These are phyloP conservation scores for Diplodia scrobiculata DNA, from an alignment of 2,329 filamentous ascomycete genomes.

Conservation along the genomic window DNA sequence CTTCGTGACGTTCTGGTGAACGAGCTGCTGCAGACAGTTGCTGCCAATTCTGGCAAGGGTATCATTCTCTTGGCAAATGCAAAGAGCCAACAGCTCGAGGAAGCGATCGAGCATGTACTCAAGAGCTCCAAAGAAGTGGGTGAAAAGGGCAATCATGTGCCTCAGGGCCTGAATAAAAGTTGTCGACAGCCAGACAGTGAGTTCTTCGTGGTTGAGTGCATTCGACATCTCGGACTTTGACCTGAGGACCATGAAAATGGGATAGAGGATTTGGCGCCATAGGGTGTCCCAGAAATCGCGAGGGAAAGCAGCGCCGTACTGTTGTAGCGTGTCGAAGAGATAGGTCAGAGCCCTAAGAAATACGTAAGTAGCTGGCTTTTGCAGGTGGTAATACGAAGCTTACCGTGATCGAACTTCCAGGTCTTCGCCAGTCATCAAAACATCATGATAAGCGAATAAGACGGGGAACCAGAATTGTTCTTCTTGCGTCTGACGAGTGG, in stretches of 20 bases:
- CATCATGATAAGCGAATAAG: constrained; percentile 96
- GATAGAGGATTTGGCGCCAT: constrained; percentile 94
- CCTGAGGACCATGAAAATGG: constrained; percentile 96
- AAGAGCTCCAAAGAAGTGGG: constrained; percentile 93
- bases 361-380: neutral
- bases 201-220: constrained; percentile 90
- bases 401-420: constrained; percentile 81
- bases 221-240: constrained; percentile 97
- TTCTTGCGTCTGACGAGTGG: constrained; percentile 82
- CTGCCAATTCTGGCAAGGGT: constrained; percentile 97
- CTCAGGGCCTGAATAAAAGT: constrained; percentile 98
- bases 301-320: constrained; percentile 88
- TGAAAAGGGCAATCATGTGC: constrained; percentile 98
- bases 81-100: constrained; percentile 87
- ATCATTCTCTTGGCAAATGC: constrained; percentile 98
- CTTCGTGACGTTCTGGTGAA: constrained; percentile 93
- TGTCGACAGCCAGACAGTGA: constrained; percentile 97
- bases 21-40: constrained; percentile 95
- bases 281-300: constrained; percentile 97
- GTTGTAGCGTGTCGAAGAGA: constrained; percentile 90
- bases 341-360: constrained; percentile 74
- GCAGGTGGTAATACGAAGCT: neutral
- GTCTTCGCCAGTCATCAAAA: constrained; percentile 98
- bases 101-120: constrained; percentile 99
- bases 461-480: constrained; percentile 99